Conservation (phyloP, 345 rosid genomes). For the Brassica carinata region DNA sequence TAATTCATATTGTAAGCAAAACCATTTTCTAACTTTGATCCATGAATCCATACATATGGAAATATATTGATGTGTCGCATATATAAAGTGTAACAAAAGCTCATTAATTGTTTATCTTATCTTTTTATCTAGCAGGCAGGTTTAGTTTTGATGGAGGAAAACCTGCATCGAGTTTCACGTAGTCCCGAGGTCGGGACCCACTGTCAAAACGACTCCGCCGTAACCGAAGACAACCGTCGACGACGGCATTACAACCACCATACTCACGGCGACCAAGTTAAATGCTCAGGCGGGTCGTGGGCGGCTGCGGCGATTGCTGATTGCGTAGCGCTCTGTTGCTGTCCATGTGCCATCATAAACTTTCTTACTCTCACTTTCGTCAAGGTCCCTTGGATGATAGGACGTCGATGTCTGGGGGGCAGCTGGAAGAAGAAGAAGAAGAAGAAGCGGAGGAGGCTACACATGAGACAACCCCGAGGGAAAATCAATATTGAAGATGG, state of each 20-base stretch:
- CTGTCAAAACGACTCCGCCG: constrained; percentile 26
- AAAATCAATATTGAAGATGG: constrained; percentile 24
- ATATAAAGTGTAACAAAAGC: constrained; percentile 3
- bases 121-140: background rate
- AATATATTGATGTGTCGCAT: background rate
- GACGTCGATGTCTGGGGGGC: constrained; percentile 55
- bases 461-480: background rate
- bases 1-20: constrained; percentile 5
- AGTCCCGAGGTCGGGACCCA: constrained; percentile 32
- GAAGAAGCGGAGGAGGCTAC: constrained; percentile 17
- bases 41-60: constrained; percentile 4
- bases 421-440: constrained; percentile 25
- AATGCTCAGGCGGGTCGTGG: constrained; percentile 69
- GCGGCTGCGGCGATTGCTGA: constrained; percentile 73
- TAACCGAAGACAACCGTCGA: constrained; percentile 22
- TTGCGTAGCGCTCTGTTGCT: constrained; percentile 86
- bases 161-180: constrained; percentile 49
- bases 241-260: constrained; percentile 33
- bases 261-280: constrained; percentile 41
- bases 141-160: constrained; percentile 47
- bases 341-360: constrained; percentile 79
- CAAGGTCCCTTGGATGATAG: constrained; percentile 73
- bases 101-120: background rate
- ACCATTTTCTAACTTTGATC: constrained; percentile 28
- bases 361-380: constrained; percentile 65